Base-by-base conservation (phyloP, 2,329 filamentous ascomycete species). In the Helicocarpus griseus region DNA sequence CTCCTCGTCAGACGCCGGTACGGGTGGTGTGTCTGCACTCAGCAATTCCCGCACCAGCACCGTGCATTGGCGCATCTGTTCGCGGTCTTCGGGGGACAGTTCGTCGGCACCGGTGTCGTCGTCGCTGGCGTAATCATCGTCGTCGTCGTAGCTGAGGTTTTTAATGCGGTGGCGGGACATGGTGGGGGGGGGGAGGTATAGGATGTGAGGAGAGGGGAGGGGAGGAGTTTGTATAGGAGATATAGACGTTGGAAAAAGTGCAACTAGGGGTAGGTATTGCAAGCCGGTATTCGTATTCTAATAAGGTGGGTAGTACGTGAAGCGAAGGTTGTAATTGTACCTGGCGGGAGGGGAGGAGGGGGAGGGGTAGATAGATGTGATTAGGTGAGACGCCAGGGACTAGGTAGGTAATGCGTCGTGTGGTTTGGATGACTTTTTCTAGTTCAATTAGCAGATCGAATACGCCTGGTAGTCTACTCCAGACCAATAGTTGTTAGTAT, bases 41-140 rank as follows among this genome's bases (percentile, higher is more conserved):
- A 95, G 73, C 7, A 78, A 77, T 55, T 75, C 74, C 53, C 80
- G 77, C 33, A 94, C 85, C 57, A 83, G 76, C 36, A 77, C 73
- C 0, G 84, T 88, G 48, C 83, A 85, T 36, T 79, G 68, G 36
- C 77, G 76, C 78, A 94, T 79, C 55, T 78, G 72, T 57, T 77
- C 75, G 63, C 69, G 65, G 54, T 73, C 72, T 58, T 73, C 69
- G 7, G 68, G 65, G 35, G 72, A 69, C 7, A 67, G 60, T n/a
- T 61, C 61, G 24, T 48, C 38, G 19, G 19, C 13, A 5, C 13
- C 46, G 19, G n/a, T 13, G 31, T 58, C 55, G 41, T 60, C 56
- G 24, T 56, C 54, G 28, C 55, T 54, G 14, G 58, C 54, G 40
- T 60, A 53, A 19, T 66, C 66, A 28, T 46, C 41, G 11, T 71